Percentiles rank a stretch among this genome's conserved stretches.
Conservation (phyloP, 257 asterid species). For the Solanum medicagineum region DNA sequence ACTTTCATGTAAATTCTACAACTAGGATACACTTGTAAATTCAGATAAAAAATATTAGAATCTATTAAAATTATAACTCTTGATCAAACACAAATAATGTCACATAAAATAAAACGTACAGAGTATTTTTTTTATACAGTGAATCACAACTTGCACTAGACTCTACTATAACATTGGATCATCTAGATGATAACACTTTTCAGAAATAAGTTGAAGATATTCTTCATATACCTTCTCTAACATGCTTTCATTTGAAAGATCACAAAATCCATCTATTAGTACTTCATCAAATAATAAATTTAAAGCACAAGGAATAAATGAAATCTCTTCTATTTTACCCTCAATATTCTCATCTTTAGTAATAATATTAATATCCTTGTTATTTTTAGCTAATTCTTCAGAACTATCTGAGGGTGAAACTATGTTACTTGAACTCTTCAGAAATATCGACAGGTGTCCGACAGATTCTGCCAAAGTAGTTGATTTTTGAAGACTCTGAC, state of each 20-base stretch:
- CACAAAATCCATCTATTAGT: not conserved
- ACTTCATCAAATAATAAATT: not conserved
- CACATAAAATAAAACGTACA: not conserved
- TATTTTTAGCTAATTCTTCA: not conserved
- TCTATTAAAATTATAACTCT: not conserved
- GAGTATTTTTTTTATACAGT: not conserved
- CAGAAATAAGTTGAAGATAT: constrained; percentile 13
- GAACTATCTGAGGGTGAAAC: not conserved
- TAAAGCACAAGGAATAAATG: not conserved
- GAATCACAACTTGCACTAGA: not conserved
- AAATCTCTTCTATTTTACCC: not conserved
- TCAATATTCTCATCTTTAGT: not conserved
- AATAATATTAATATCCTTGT: not conserved
- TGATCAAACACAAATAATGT: not conserved
- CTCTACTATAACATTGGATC: not conserved
- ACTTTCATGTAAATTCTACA: too few species aligned
- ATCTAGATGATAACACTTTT: not conserved
- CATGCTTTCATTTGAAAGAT: not conserved
- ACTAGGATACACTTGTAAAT: too few species aligned
- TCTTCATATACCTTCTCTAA: constrained; percentile 13
- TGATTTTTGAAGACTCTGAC: not conserved
- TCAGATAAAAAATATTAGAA: not conserved
- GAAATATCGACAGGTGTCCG: not conserved
- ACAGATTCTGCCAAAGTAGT: not conserved
- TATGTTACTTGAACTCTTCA: not conserved